Evolutionary conservation across 441 rosid species (phyloP).

Genomic region (Macaranga tanarius): DNA sequence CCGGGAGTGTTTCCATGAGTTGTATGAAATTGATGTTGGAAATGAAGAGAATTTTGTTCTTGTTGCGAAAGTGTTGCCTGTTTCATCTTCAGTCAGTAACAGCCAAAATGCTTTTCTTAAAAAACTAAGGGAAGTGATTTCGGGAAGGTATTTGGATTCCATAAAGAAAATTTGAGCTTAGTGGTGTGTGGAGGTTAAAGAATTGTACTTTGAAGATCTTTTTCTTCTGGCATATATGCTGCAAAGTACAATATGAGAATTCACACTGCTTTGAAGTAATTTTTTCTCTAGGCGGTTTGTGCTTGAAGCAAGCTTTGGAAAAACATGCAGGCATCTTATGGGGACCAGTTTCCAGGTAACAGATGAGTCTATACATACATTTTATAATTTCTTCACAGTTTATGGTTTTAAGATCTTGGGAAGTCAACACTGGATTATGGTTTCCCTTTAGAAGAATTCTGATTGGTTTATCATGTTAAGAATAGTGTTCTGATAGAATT

Average conservation of each 20-base stretch:
- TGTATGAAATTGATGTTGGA: conserved; percentile 73
- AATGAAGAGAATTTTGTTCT: conserved; percentile 71
- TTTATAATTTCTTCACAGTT: not conserved
- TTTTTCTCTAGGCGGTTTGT: not conserved
- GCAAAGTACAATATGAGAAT: not conserved
- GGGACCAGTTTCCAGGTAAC: not conserved
- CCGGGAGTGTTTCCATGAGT: conserved; percentile 46
- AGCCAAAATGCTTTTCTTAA: conserved; percentile 30
- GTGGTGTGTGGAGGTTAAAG: not conserved
- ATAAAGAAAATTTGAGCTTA: conserved; percentile 44
- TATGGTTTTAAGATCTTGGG: not conserved
- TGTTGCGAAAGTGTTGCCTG: conserved; percentile 39
- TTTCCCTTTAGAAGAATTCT: not conserved
- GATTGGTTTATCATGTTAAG: not conserved
- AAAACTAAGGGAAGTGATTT: conserved; percentile 34
- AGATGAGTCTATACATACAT: not conserved
- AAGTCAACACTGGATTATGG: not conserved
- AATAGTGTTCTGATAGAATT: not conserved
- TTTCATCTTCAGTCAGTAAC: conserved; percentile 21
- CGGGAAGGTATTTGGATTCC: conserved; percentile 48
- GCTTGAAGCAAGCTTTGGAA: not conserved
- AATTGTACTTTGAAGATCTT: conserved; percentile 4
- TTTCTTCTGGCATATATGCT: not conserved
- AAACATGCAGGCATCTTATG: not conserved
- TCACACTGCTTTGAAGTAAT: not conserved